Percentiles rank a stretch among this genome's conserved stretches.
Conservation (phyloP, 2,329 filamentous ascomycete species). For the Colletotrichum sp. region DNA sequence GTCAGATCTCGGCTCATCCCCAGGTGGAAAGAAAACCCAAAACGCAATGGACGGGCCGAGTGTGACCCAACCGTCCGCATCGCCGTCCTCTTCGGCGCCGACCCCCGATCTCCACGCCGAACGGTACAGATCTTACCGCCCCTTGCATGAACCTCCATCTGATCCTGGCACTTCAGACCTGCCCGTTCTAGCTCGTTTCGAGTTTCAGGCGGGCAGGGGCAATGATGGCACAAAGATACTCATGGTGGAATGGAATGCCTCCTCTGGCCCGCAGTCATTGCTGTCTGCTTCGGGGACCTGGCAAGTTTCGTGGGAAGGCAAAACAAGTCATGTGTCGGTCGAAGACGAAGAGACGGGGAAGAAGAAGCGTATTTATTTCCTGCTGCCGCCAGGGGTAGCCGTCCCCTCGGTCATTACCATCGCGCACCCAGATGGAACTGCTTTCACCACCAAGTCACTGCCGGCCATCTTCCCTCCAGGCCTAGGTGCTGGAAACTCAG, state of each 20-base stretch:
- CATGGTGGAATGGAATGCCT: slow-evolving; percentile 86
- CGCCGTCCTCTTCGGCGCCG: not conserved
- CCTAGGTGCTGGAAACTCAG: slow-evolving; percentile 68
- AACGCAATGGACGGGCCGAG: not conserved
- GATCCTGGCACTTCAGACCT: slow-evolving; percentile 34
- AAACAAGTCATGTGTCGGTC: slow-evolving; percentile 72
- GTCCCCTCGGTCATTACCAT: slow-evolving; percentile 78
- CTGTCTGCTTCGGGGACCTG: slow-evolving; percentile 48
- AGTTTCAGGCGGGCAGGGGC: slow-evolving; percentile 78
- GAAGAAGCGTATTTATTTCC: slow-evolving; percentile 75
- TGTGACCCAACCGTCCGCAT: not conserved
- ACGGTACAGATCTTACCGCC: not conserved
- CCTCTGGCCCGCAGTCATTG: not conserved
- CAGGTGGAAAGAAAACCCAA: not conserved
- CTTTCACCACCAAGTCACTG: slow-evolving; percentile 73
- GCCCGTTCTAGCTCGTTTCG: slow-evolving; percentile 80
- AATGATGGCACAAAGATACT: slow-evolving; percentile 89
- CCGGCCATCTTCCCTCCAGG: slow-evolving; percentile 86
- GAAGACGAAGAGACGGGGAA: slow-evolving; percentile 55
- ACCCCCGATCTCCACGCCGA: not conserved
- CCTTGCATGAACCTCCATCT: not conserved
- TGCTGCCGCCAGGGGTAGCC: slow-evolving; percentile 74
- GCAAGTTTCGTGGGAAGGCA: slow-evolving; percentile 86
- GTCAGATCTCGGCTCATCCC: not conserved
- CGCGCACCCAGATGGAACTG: slow-evolving; percentile 41